Conservation (phyloP, 2,329 filamentous ascomycete genomes). For the Sclerotinia borealis region DNA sequence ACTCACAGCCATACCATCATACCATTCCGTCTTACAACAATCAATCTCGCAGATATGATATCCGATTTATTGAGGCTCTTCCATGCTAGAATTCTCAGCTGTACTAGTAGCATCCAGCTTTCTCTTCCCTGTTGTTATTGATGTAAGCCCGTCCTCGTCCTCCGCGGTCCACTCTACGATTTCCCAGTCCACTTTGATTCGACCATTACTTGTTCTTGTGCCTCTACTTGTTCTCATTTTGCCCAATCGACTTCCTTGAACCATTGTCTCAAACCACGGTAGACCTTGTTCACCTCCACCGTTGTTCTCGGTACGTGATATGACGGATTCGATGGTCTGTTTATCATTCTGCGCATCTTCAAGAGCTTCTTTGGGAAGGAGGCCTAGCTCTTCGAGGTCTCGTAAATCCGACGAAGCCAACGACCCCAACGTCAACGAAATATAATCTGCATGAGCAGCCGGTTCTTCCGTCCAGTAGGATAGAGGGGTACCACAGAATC, state of each 20-base stretch:
- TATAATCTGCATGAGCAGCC: constrained; percentile 64
- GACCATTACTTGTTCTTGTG: constrained; percentile 51
- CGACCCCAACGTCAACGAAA: constrained; percentile 76
- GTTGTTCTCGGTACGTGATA: constrained; percentile 17
- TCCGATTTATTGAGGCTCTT: neutral
- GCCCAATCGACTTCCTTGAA: constrained; percentile 68
- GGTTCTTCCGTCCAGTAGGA: constrained; percentile 78
- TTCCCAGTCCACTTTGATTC: constrained; percentile 72
- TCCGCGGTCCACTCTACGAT: constrained; percentile 64
- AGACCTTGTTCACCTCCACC: constrained; percentile 44
- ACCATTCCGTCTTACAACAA: neutral
- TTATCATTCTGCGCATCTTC: constrained; percentile 33
- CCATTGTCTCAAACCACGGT: constrained; percentile 80
- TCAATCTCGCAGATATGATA: neutral
- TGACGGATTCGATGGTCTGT: constrained; percentile 22
- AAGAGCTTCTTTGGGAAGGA: constrained; percentile 51
- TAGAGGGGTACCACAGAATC: constrained; percentile 82
- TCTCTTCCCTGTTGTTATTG: constrained; percentile 40
- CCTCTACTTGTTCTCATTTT: constrained; percentile 56
- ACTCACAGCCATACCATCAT: neutral
- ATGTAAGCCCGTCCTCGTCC: constrained; percentile 35
- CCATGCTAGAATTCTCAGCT: constrained; percentile 13
- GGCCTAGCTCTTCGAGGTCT: constrained; percentile 65
- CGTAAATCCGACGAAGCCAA: constrained; percentile 64
- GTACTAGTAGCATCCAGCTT: constrained; percentile 5